Evolutionary conservation across 805 yeast species (phyloP), one percentile per base, ranked within the genome.

Genomic region (Nadsonia fulvescens): DNA sequence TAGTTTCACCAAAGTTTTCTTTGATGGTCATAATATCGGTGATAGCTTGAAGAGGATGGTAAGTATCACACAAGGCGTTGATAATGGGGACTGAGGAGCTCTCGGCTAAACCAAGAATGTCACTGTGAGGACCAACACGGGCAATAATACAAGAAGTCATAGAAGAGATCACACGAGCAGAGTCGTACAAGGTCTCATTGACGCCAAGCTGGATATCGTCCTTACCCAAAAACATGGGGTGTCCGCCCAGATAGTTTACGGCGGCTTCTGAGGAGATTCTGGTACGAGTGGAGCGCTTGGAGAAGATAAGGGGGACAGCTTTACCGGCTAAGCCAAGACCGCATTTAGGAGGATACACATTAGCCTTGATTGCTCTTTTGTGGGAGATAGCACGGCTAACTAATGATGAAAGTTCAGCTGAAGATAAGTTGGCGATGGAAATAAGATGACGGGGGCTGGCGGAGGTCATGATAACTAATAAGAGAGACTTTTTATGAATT

Each of bases 91-190:
- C 95, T 1, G 66, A 48, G 0, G 94, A 79, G 46, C 79, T 69
- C 41, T 73, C 55, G 28, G 82, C 70, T 28, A 89, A 58, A 30
- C 72, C 74, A 42, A 63, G 66, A 37, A 89, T 83, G 33, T 86
- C 94, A 13, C 66, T 58, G 44, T 89, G 94, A 14, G 66, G 56
- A 37, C 79, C 72, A 11, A 89, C 98, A 44, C 98, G 70, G n/a
- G 96, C 98, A 55, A 89, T 83, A 5, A 89, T 69, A 36, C 93
- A 75, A n/a, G 93, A 74, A 2, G 91, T 78, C 98, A 89, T 89
- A 2, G 95, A 82, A 8, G 93, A 76, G 4, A 89, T 66, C 18
- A 89, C 93, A 37, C 67, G 70, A 10, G 93, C 64, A 2, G 95
- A 76, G 49, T 89, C 98, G 42, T 76, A 75, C 32, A 81, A 54